Base-by-base conservation (phyloP, 805 yeast species). In the Starmerella sp. region DNA sequence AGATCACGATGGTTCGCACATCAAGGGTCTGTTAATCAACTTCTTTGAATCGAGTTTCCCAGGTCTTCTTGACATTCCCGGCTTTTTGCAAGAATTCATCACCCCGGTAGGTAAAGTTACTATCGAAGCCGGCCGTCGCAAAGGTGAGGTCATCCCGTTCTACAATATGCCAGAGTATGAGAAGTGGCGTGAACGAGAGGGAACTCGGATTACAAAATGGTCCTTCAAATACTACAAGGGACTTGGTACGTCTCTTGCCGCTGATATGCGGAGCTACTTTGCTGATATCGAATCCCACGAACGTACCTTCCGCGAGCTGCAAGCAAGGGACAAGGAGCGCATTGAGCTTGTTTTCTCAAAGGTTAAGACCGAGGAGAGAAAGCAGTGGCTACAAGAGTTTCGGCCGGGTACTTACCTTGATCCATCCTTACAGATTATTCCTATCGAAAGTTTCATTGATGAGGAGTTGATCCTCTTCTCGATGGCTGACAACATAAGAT, bases 1-100 rank as follows among this genome's bases (percentile, higher is more conserved):
- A 72, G 98, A 93, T 87, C 95, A 90, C 63, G 98, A 93, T 77
- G 98, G 98, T 58, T 85, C 95, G 15, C 98, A 93, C 74, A 93
- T 93, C 68, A 93, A 93, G 68, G 98, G 98, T 60, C 77, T 93
- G 61, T 79, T 93, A 55, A 93, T 93, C 65, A 93, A 93, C 68
- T 93, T 93, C 65, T 73, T 93, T 56, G 97, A 91, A 69, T 79
- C 91, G 5, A 84, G 95, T 35, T 93, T 93, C 73, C 97, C 97
- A 1, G 98, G 97, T 1, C 73, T 93, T 60, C 73, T 93, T 34
- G 85, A 84, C 56, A 78, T 91, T 51, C 96, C 97, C 0, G 97
- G 95, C 0, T 93, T 93, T 65, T 74, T 93, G 62, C 77, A 88
- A 44, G 98, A 93, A 68, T 93, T 93, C 65, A 89, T 93, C 55